These are phyloP conservation scores for Diutina siamensis DNA, from an alignment of 1,139 yeast species.

Conservation along the genomic window DNA sequence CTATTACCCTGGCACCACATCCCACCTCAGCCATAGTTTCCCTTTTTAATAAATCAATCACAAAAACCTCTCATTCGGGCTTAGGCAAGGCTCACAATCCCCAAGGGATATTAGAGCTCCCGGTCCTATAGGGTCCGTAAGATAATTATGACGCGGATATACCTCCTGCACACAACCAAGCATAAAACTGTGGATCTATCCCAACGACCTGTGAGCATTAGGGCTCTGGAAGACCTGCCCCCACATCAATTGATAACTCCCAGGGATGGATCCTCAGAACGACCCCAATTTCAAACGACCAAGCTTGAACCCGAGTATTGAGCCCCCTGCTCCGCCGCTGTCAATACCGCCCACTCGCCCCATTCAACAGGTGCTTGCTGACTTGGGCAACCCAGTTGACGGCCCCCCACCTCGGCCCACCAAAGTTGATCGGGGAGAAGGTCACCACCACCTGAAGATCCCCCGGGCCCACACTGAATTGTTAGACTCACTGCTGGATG, in stretches of 20 bases:
- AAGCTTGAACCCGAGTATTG: constrained; percentile 43
- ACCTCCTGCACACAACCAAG: not conserved
- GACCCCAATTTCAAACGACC: constrained; percentile 75
- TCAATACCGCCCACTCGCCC: constrained; percentile 69
- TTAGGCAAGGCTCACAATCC: too few species aligned
- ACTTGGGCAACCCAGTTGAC: constrained; percentile 56
- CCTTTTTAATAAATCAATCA: too few species aligned
- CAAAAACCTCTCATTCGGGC: too few species aligned
- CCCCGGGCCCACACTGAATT: constrained; percentile 33
- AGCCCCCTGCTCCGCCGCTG: constrained; percentile 63
- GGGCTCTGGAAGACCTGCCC: too few species aligned
- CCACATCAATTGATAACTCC: too few species aligned
- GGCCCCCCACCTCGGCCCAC: constrained; percentile 55
- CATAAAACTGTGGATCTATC: not conserved
- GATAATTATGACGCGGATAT: not conserved
- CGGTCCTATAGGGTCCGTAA: not conserved
- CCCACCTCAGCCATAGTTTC: too few species aligned
- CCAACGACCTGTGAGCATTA: not conserved
- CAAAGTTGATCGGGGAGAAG: not conserved
- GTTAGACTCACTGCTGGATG: constrained; percentile 22
- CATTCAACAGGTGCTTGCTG: constrained; percentile 63
- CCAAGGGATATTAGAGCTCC: too few species aligned
- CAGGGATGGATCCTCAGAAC: constrained; percentile 63
- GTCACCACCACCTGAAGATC: constrained; percentile 21
- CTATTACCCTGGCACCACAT: too few species aligned